Evolutionary conservation across 768 basidiomycete genomes (phyloP).

Genomic region (Pleurotus tuoliensis): DNA sequence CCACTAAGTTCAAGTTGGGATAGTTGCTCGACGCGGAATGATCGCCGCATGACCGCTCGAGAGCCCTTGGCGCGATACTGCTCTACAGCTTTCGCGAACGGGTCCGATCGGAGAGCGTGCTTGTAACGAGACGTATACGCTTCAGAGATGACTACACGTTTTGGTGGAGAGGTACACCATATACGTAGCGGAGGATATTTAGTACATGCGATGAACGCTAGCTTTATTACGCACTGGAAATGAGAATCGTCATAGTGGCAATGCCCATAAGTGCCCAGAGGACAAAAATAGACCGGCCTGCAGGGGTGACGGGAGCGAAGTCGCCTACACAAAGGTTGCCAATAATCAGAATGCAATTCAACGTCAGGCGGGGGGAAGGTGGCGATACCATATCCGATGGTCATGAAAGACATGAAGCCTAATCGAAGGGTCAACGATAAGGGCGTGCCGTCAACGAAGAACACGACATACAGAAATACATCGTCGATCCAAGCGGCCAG

Average conservation of each 20-base stretch:
- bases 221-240: conserved; percentile 48
- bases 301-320: conserved; percentile 52
- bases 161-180: background rate
- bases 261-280: conserved; percentile 78
- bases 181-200: too few relatives aligned
- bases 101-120: conserved; percentile 41
- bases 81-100: conserved; percentile 42
- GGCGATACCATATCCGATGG: conserved; percentile 59
- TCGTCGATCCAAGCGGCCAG: conserved; percentile 58
- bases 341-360: background rate
- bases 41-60: background rate
- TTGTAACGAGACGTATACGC: conserved; percentile 66
- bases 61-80: conserved; percentile 27
- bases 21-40: background rate
- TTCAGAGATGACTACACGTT: conserved; percentile 55
- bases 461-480: conserved; percentile 66
- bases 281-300: conserved; percentile 73
- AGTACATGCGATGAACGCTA: too few relatives aligned
- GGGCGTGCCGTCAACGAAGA: background rate
- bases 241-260: conserved; percentile 69
- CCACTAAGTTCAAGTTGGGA: background rate
- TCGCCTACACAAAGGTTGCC: conserved; percentile 39
- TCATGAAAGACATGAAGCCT: conserved; percentile 74
- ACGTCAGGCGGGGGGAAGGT: background rate
- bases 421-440: background rate